Base-by-base conservation (phyloP, 257 asterid genomes). In the Henckelia pumila region DNA sequence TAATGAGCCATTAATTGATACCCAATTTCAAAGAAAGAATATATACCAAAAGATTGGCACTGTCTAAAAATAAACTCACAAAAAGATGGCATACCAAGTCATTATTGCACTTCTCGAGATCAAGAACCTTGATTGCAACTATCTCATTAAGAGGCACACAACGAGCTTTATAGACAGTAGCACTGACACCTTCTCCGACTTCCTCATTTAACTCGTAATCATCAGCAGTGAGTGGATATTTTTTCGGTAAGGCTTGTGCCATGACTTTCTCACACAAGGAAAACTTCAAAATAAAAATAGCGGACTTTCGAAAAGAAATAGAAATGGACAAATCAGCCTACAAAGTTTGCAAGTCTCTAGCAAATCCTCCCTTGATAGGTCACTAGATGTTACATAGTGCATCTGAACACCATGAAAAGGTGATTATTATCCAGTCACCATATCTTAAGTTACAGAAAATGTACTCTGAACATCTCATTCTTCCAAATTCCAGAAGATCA, bases 181-280 rank as follows among this genome's bases (percentile, higher is more conserved):
- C 96, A 76, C 99, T 94, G 74, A 94, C 99, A 63, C 99, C 99
- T 75, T 94, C 98, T 76, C 99, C 99, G 66, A 91, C 84, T 83
- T 94, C 96, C 83, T 94, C 99, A 17, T 71, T 80, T 74, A 94
- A 82, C 68, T 82, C 72, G 74, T 87, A 94, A 73, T 85, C 89
- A 62, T 86, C 78, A 32, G 96, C 96, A 52, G 73, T 70, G 47
- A 94, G 88, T 59, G 99, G 92, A 78, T 75, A 94, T 78, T 81
- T 91, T 64, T 80, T 91, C 62, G 81, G 87, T 17, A 81, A 61
- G 57, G 70, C 56, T 59, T 58, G 80, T 66, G 75, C 82, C 96
- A 86, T 91, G 75, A 67, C 78, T 70, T 78, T 77, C 78, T 73
- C 78, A 66, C 72, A 68, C 63, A 57, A 68, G 67, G 23, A 56